Conservation (phyloP, 768 basidiomycete species). For the Amylocystis lapponica region DNA sequence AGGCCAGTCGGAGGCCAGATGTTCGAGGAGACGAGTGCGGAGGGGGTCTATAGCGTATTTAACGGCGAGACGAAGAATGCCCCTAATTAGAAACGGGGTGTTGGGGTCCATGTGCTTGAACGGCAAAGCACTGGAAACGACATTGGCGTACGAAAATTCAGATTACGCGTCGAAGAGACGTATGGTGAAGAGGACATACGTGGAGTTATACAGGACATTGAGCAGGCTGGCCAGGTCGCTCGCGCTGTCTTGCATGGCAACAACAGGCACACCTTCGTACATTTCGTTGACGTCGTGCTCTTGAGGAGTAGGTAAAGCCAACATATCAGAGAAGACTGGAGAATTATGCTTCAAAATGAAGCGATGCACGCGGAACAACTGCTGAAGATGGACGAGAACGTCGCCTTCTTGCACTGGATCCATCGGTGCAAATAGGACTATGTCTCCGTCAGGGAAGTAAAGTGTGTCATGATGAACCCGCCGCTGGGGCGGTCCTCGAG, state of each 20-base stretch:
- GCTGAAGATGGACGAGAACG: neutral
- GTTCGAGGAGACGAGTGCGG: constrained; percentile 15
- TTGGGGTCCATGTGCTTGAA: constrained; percentile 13
- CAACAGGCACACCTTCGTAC: constrained; percentile 8
- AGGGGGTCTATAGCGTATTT: constrained; percentile 26
- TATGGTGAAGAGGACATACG: constrained; percentile 4
- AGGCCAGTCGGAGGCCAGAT: constrained; percentile 24
- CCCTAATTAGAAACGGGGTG: constrained; percentile 13
- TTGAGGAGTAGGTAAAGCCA: constrained; percentile 2
- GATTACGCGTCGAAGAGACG: too few species aligned
- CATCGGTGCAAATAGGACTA: neutral
- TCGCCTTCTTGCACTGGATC: too few species aligned
- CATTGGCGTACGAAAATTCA: too few species aligned
- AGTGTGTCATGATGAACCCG: neutral
- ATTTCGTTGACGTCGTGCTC: neutral
- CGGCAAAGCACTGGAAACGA: too few species aligned
- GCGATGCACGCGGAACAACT: constrained; percentile 13
- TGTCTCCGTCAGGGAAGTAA: neutral
- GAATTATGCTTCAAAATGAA: constrained; percentile 11
- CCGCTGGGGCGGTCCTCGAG: too few species aligned
- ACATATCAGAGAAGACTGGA: constrained; percentile 9
- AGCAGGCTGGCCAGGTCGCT: constrained; percentile 7
- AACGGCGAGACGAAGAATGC: constrained; percentile 17
- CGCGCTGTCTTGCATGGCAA: constrained; percentile 9
- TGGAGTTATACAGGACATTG: constrained; percentile 7